Base-by-base conservation (phyloP, 495 filamentous ascomycete species). In the Penicillium salamii region DNA sequence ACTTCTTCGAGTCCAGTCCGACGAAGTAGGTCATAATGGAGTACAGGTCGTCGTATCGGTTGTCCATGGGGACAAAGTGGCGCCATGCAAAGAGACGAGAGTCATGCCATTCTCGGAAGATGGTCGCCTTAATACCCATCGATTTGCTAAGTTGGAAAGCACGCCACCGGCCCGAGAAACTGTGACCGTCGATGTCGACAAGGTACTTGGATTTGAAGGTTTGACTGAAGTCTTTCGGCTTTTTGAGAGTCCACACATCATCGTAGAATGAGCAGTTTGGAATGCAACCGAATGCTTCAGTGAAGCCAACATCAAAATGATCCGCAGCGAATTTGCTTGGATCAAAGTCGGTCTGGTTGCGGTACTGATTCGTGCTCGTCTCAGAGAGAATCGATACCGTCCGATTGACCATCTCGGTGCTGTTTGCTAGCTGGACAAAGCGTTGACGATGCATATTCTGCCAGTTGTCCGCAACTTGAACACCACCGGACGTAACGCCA, bases 51-150 rank as follows among this genome's bases (percentile, higher is more conserved):
- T 81, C 74, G 52, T 86, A 91, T 12, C 83, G 77, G 58, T 85
- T 90, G 58, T 92, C 89, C 85, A 93, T 88, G 1, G 89, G 89
- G n/a, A 90, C 85, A 54, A 81, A 90, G 55, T 90, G 86, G 46
- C 78, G 78, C 86, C 86, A 89, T 9, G 84, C 74, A 17, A 86
- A 73, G 7, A 90, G 66, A 17, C 86, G 68, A 29, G 76, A 80
- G 56, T 90, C 86, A 50, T 89, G 86, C 86, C 86, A 89, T 66
- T 89, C 87, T 8, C 79, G 72, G 74, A 85, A 89, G 28, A 90
- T 76, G 7, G 86, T 87, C 1, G 86, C 80, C 61, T 89, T 90
- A 66, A 89, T 74, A 0, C 82, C 81, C 11, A 90, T 54, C 13
- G 78, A 81, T 19, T 79, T 85, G 39, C 77, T 82, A 41, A 80